A percentile compares a stretch with the other conserved stretches of the same genome.
Evolutionary conservation across 2,329 filamentous ascomycete genomes (phyloP).

Genomic region (Ascochyta clinopodiicola): DNA sequence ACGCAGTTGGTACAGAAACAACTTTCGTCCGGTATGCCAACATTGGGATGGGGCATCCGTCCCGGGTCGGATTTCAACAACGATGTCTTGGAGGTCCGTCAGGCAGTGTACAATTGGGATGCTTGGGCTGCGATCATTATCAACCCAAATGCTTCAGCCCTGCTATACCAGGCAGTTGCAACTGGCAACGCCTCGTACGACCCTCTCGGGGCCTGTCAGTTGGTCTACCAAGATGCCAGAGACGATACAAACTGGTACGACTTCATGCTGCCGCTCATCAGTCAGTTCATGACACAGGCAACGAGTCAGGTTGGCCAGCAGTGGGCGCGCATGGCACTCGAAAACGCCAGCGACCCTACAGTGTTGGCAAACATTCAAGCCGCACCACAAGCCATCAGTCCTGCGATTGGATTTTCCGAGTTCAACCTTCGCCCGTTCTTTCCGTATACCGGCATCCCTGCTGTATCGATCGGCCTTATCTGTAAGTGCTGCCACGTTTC

Average conservation of each 20-base stretch:
- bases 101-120: slow-evolving; percentile 65
- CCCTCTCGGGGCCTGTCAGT: slow-evolving; percentile 64
- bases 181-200: slow-evolving; percentile 66
- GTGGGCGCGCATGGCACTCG: slow-evolving; percentile 53
- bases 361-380: slow-evolving; percentile 53
- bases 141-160: slow-evolving; percentile 66
- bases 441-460: slow-evolving; percentile 61
- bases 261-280: slow-evolving; percentile 62
- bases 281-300: slow-evolving; percentile 56
- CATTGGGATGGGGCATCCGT: slow-evolving; percentile 59
- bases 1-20: slow-evolving; percentile 55
- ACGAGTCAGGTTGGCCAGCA: slow-evolving; percentile 56
- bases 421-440: slow-evolving; percentile 67
- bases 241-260: slow-evolving; percentile 62
- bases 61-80: slow-evolving; percentile 60
- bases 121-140: slow-evolving; percentile 68
- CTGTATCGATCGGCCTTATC: slow-evolving; percentile 68
- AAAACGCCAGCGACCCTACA: slow-evolving; percentile 51
- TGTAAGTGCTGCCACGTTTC: slow-evolving; percentile 38
- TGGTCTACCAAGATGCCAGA: slow-evolving; percentile 62
- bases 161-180: slow-evolving; percentile 62
- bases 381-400: slow-evolving; percentile 61
- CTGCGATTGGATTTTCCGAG: slow-evolving; percentile 62
- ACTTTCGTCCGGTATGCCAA: slow-evolving; percentile 46
- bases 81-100: slow-evolving; percentile 63